A percentile compares a stretch with the other conserved stretches of the same genome.
Evolutionary conservation across 495 filamentous ascomycete genomes (phyloP).

Genomic region (Apiosordaria backusii): DNA sequence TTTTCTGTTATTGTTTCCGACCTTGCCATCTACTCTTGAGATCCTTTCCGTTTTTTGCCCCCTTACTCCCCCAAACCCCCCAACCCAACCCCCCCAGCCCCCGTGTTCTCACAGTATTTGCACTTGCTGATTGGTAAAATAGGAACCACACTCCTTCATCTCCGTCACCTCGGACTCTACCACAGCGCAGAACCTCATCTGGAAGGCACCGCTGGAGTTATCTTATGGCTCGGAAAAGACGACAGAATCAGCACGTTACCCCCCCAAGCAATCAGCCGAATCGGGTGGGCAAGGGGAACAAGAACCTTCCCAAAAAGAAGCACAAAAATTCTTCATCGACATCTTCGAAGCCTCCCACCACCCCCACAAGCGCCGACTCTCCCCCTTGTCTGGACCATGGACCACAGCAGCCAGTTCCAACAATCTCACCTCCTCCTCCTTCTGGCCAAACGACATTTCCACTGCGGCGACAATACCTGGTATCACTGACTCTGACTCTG

Average conservation of each 20-base stretch:
- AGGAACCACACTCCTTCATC: slow-evolving; percentile 40
- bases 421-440: too few species aligned
- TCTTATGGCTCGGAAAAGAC: slow-evolving; percentile 19
- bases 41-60: too few species aligned
- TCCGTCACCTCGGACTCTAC: slow-evolving; percentile 30
- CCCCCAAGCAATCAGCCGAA: neutral
- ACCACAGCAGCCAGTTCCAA: too few species aligned
- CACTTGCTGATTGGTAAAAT: neutral
- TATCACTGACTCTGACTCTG: neutral
- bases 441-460: slow-evolving; percentile 25
- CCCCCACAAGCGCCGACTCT: slow-evolving; percentile 35
- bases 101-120: too few species aligned
- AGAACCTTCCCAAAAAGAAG: too few species aligned
- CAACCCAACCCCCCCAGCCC: too few species aligned
- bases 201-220: slow-evolving; percentile 28
- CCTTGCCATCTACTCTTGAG: too few species aligned
- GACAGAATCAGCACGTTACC: too few species aligned
- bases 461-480: neutral
- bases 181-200: slow-evolving; percentile 23
- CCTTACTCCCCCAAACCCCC: too few species aligned
- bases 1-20: too few species aligned
- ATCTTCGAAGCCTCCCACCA: slow-evolving; percentile 36
- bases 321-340: slow-evolving; percentile 38
- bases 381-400: slow-evolving; percentile 45
- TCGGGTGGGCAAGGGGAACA: slow-evolving; percentile 8